Evolutionary conservation across 2,329 filamentous ascomycete genomes (phyloP).

Genomic region (Pseudopithomyces chartarum): DNA sequence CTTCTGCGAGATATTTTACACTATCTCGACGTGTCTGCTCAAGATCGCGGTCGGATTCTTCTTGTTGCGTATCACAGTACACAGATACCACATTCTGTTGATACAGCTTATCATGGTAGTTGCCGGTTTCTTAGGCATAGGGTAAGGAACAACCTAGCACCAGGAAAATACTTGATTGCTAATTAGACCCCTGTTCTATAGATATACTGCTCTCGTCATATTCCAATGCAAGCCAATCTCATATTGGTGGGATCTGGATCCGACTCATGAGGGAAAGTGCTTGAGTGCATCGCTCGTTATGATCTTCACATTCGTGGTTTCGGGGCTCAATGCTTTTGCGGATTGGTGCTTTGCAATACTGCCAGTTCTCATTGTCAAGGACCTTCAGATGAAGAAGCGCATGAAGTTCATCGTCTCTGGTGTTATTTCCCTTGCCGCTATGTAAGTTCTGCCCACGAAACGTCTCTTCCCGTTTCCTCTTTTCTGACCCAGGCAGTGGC

Average conservation of each 20-base stretch:
- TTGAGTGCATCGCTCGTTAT: constrained; percentile 54
- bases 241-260: constrained; percentile 54
- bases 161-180: no score
- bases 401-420: constrained; percentile 59
- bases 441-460: constrained; percentile 22
- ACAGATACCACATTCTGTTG: constrained; percentile 49
- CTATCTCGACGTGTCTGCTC: constrained; percentile 52
- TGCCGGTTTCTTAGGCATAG: constrained; percentile 50
- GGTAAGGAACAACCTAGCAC: no score
- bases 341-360: constrained; percentile 38
- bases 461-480: background rate
- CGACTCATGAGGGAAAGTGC: constrained; percentile 46
- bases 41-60: constrained; percentile 58
- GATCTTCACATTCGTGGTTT: constrained; percentile 52
- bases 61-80: constrained; percentile 56
- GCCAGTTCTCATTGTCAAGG: constrained; percentile 57
- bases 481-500: constrained; percentile 34
- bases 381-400: constrained; percentile 59
- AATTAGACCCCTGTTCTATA: constrained; percentile 1
- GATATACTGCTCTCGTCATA: constrained; percentile 56
- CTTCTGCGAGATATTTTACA: constrained; percentile 60
- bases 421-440: constrained; percentile 55
- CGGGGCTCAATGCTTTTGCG: constrained; percentile 32
- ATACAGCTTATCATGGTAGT: constrained; percentile 53
- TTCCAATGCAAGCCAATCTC: constrained; percentile 58